These are phyloP conservation scores for Septoria petroselini DNA, from an alignment of 2,329 filamentous ascomycete genomes.

Conservation along the genomic window DNA sequence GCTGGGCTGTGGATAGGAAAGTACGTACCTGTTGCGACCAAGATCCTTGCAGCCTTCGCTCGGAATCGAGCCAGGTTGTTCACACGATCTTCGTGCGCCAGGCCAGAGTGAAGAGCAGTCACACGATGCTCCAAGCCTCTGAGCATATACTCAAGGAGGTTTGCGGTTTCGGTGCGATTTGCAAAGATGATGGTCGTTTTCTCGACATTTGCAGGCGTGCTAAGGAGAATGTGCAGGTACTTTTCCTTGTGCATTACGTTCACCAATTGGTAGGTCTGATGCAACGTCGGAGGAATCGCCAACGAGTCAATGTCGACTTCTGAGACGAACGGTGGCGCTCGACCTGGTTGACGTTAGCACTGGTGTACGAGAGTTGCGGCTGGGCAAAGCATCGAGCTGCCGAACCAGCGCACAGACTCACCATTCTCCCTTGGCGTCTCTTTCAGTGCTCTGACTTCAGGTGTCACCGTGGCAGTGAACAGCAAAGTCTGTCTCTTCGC, in stretches of 20 bases:
- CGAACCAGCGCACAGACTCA: not conserved
- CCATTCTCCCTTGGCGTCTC: conserved; percentile 39
- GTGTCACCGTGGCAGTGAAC: conserved; percentile 93
- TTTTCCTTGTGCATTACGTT: conserved; percentile 92
- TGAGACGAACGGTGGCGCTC: conserved; percentile 74
- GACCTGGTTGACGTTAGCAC: conserved; percentile 1
- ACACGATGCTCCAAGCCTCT: conserved; percentile 84
- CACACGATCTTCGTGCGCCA: conserved; percentile 79
- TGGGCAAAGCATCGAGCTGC: not conserved
- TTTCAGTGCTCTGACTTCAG: conserved; percentile 84
- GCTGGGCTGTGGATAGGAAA: too few relatives aligned
- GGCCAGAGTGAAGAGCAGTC: conserved; percentile 82
- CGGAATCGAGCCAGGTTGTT: conserved; percentile 90
- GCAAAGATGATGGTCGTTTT: conserved; percentile 90
- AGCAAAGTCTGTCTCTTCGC: conserved; percentile 82
- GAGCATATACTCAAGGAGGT: conserved; percentile 82
- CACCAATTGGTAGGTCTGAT: conserved; percentile 81
- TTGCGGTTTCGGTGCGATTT: conserved; percentile 85
- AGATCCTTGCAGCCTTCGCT: conserved; percentile 74
- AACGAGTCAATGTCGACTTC: conserved; percentile 73
- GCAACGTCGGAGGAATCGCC: conserved; percentile 75
- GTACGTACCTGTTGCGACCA: conserved; percentile 67
- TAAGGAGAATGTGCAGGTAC: conserved; percentile 85
- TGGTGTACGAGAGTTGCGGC: too few relatives aligned
- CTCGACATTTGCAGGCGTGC: conserved; percentile 69